Conservation (phyloP, 306 rosid genomes). For the Corylus avellana region DNA sequence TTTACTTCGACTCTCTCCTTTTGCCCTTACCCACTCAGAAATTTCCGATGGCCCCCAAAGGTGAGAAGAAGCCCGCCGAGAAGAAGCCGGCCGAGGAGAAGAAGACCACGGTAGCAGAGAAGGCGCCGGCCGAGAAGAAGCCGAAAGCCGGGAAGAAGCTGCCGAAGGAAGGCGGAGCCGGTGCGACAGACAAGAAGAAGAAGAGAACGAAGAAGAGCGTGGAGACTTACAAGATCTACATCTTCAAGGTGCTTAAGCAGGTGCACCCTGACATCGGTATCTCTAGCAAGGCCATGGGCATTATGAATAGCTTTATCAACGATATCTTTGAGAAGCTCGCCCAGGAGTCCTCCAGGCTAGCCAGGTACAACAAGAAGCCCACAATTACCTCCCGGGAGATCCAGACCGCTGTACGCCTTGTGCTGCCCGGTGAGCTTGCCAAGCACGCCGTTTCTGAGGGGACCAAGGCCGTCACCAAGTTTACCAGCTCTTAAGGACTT, state of each 20-base stretch:
- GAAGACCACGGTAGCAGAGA: conserved; percentile 59
- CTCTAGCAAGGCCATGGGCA: conserved; percentile 75
- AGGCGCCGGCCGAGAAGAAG: conserved; percentile 74
- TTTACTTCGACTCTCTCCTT: too few relatives aligned
- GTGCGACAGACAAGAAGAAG: conserved; percentile 69
- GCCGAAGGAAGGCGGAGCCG: conserved; percentile 56
- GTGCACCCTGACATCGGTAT: conserved; percentile 79
- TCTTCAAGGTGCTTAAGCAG: conserved; percentile 72
- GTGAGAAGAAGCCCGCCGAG: conserved; percentile 69
- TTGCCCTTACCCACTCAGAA: not conserved
- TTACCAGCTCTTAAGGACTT: conserved; percentile 43
- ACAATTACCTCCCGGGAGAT: conserved; percentile 76
- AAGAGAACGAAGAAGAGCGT: conserved; percentile 69
- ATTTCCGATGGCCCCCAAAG: conserved; percentile 55
- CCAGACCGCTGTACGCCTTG: conserved; percentile 73
- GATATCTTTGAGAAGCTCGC: conserved; percentile 81
- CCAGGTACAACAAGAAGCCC: conserved; percentile 78
- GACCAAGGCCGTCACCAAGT: conserved; percentile 75
- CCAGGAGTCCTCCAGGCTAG: conserved; percentile 64
- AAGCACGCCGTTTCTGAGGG: conserved; percentile 78
- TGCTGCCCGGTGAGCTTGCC: conserved; percentile 70
- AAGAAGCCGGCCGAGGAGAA: conserved; percentile 70
- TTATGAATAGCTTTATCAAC: conserved; percentile 77
- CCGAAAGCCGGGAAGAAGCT: conserved; percentile 84
- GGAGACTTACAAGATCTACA: conserved; percentile 76